Evolutionary conservation across 2,329 filamentous ascomycete species (phyloP), one percentile per base, ranked within the genome.

Genomic region (Colletotrichum sp.): DNA sequence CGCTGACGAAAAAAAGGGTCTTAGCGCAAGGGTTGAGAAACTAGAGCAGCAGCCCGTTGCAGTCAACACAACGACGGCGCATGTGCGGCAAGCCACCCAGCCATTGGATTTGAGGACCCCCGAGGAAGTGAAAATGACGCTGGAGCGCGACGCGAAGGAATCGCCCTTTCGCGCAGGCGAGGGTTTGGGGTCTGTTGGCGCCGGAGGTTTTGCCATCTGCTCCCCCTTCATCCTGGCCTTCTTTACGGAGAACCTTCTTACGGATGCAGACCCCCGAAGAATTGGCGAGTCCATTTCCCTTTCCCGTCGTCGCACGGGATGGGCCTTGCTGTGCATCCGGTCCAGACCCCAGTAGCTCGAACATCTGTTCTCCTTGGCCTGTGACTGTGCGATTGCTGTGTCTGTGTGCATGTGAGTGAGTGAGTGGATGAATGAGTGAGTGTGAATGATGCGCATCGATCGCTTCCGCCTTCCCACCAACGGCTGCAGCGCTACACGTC

Each of bases 81-180:
- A 59, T 75, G 48, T 62, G 72, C 68, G 44, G 48, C 60, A 75
- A 52, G 71, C 71, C 71, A 71, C 67, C 36, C 24, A 67, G 64
- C 64, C 64, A 52, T 30, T 44, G 39, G 44, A 22, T 34, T 34
- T n/a, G 24, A 24, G 24, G 24, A 24, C 24, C 24, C 24, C 24
- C 24, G 24, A 24, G 24, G 24, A 24, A 24, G 24, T 24, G 24
- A 24, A 24, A 24, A 24, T 24, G 18, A 64, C 30, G n/a, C 39
- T 65, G 36, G 39, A 64, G 36, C 64, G 36, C 64, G 64, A 55
- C 62, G 68, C 69, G 68, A 75, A 75, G 72, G 72, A 75, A 32
- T 60, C 44, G 24, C 36, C 39, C 63, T 26, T 32, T 66, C 36
- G 30, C 15, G 52, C 32, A 52, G 10, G 18, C 65, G 30, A 22